Base-by-base conservation (phyloP, 2,329 filamentous ascomycete species). In the Arthroderma sp. region DNA sequence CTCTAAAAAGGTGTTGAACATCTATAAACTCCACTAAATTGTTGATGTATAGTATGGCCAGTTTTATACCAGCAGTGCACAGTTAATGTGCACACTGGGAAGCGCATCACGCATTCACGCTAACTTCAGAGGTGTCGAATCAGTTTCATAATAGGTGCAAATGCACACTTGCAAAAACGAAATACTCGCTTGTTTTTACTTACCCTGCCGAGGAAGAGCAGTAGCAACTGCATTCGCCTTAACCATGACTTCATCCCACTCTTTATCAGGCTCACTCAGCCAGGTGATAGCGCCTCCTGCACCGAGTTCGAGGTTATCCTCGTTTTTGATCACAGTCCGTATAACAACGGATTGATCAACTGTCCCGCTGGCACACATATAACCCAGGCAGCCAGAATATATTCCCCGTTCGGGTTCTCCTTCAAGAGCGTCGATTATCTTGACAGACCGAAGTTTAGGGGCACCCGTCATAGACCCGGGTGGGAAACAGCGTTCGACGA, bases 401-500 rank as follows among this genome's bases (percentile, higher is more conserved):
- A 96, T 72, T 33, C 88, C 84, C 55, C 91, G 77, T 58, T 74
- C 72, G 2, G 76, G 68, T 17, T 56, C 31, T 17, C 71, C 73
- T 71, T 95, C 91, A 43, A 95, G 78, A 2, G 77, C 73, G 59
- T 79, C 77, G 19, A 97, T 76, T 51, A 96, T 80, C 74, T 95
- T 85, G 69, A 91, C 96, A 62, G 87, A 91, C 52, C 91, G 81
- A 72, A 91, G 91, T 76, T 97, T 97, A 0, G 91, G 93, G 0
- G 91, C 91, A 5, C 93, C 93, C 1, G 91, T 97, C 93, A 97
- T 97, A 65, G 87, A 91, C 0, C 93, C 91, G 0, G 93, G 90
- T 0, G 93, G 91, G 0, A 97, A 61, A 19, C 59, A 61, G 6
- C 57, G 59, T 53, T 61, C 55, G 6, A 61, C 41, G 25, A 59